phyloP scores from a whole-genome alignment of 306 rosid genomes.

The Vigna mungo region DNA sequence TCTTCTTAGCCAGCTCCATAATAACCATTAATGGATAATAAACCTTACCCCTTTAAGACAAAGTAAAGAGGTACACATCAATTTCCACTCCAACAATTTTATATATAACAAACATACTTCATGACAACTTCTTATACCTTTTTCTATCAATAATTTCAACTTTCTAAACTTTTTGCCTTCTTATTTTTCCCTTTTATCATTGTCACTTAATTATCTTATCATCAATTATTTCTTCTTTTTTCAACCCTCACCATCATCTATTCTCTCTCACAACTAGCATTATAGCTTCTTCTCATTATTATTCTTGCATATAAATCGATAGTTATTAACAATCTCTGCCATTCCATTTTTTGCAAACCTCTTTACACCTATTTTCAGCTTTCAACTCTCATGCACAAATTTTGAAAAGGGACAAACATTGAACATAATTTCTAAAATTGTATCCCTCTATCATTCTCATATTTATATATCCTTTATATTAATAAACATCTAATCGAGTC shows the following conservation, averaged over 20 bases:
- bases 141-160: slow-evolving; percentile 50
- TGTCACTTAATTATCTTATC: slow-evolving; percentile 32
- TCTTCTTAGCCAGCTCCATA: slow-evolving; percentile 3
- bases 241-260: neutral
- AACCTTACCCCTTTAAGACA: slow-evolving; percentile 37
- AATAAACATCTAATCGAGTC: too few species aligned
- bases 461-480: too few species aligned
- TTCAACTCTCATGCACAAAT: too few species aligned
- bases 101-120: slow-evolving; percentile 19
- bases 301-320: neutral
- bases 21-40: slow-evolving; percentile 16
- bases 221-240: neutral
- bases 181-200: slow-evolving; percentile 34
- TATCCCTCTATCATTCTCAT: too few species aligned
- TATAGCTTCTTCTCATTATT: neutral
- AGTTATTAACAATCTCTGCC: neutral
- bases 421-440: too few species aligned
- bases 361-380: neutral
- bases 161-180: slow-evolving; percentile 3
- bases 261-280: neutral
- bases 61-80: slow-evolving; percentile 62
- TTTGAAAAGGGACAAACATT: too few species aligned
- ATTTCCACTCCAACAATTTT: slow-evolving; percentile 56
- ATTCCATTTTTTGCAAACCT: too few species aligned
- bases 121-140: slow-evolving; percentile 30